Evolutionary conservation across 2,329 filamentous ascomycete genomes (phyloP).

Genomic region (Fusarium coffeatum): DNA sequence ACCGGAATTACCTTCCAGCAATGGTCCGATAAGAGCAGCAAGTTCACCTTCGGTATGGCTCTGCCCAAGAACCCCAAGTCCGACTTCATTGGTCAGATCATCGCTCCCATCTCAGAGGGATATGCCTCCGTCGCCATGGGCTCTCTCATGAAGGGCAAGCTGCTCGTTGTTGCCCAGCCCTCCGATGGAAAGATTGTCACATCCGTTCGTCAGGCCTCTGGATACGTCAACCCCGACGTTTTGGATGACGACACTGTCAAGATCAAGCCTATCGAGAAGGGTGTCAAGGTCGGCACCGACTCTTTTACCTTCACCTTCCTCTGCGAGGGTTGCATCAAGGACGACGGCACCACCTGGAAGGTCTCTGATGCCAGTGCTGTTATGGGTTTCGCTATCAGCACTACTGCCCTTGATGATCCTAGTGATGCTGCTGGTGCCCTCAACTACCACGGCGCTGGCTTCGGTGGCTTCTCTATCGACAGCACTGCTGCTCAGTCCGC

Average conservation of each 20-base stretch:
- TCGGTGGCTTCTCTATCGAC: slow-evolving; percentile 59
- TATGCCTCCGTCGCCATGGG: slow-evolving; percentile 68
- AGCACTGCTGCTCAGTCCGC: slow-evolving; percentile 53
- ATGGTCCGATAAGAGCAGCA: slow-evolving; percentile 57
- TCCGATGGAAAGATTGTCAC: slow-evolving; percentile 65
- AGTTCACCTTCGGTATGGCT: slow-evolving; percentile 65
- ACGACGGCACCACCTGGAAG: slow-evolving; percentile 57
- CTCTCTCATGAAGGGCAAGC: slow-evolving; percentile 66
- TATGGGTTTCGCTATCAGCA: slow-evolving; percentile 68
- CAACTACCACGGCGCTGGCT: slow-evolving; percentile 55
- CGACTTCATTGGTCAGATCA: slow-evolving; percentile 68
- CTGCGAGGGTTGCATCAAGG: slow-evolving; percentile 68
- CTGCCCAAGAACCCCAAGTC: slow-evolving; percentile 63
- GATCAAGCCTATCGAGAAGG: slow-evolving; percentile 67
- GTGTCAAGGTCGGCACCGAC: slow-evolving; percentile 66
- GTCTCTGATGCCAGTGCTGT: slow-evolving; percentile 59
- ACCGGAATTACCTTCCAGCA: slow-evolving; percentile 67
- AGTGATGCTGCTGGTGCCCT: slow-evolving; percentile 49
- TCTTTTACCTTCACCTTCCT: slow-evolving; percentile 73
- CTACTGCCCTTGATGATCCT: slow-evolving; percentile 55
- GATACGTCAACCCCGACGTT: slow-evolving; percentile 67
- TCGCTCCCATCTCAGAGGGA: slow-evolving; percentile 61
- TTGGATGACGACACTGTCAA: slow-evolving; percentile 68
- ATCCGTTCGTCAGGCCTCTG: slow-evolving; percentile 67
- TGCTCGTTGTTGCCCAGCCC: slow-evolving; percentile 70